These are phyloP conservation scores for Echites panduratus DNA, from an alignment of 257 asterid species.

Conservation along the genomic window DNA sequence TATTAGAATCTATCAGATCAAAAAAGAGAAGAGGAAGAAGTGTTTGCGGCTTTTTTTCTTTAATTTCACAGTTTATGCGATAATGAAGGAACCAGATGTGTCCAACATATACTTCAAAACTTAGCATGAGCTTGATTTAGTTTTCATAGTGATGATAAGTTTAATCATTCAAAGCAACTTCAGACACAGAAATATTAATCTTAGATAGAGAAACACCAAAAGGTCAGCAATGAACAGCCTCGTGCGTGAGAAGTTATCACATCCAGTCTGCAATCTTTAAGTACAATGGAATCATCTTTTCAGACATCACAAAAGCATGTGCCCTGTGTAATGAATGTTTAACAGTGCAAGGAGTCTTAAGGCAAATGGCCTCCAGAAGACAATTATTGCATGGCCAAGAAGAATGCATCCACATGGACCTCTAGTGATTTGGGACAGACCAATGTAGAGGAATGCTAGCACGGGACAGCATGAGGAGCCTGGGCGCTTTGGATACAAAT, in stretches of 20 bases:
- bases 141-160: neutral
- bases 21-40: neutral
- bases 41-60: no score
- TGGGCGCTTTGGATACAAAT: neutral
- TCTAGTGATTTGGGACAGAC: neutral
- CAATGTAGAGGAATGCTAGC: neutral
- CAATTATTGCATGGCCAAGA: neutral
- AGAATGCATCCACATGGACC: neutral
- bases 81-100: neutral
- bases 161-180: neutral
- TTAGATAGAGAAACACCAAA: neutral
- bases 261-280: neutral
- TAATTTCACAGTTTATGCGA: neutral
- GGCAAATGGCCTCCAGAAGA: neutral
- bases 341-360: neutral
- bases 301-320: neutral
- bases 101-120: neutral
- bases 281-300: neutral
- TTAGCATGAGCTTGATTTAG: neutral
- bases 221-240: neutral
- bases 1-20: neutral
- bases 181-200: neutral
- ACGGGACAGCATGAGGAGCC: neutral
- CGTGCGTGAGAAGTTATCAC: neutral
- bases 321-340: neutral